phyloP scores from a whole-genome alignment of 176 grass and related monocot genomes.

The Zoysia pacifica region DNA sequence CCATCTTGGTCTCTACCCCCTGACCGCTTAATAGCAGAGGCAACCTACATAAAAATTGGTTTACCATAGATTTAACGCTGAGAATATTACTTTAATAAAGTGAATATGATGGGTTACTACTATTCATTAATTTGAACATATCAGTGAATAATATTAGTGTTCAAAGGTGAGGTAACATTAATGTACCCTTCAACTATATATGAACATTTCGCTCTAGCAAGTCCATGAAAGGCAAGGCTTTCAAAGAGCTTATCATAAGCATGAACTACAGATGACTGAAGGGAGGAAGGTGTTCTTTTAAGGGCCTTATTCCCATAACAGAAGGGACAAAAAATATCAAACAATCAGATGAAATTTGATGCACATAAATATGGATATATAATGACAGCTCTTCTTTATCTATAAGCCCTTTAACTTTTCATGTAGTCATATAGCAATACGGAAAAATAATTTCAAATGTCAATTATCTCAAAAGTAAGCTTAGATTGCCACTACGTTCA shows the following conservation, averaged over 20 bases:
- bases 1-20: constrained; percentile 45
- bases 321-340: neutral
- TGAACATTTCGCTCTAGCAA: neutral
- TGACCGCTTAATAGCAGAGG: constrained; percentile 56
- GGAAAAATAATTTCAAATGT: constrained; percentile 5
- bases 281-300: neutral
- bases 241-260: constrained; percentile 1
- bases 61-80: neutral
- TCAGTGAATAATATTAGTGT: neutral
- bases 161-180: neutral
- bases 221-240: neutral
- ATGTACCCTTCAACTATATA: neutral
- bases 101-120: neutral
- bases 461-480: neutral
- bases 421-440: neutral
- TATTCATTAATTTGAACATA: neutral
- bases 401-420: neutral
- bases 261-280: neutral
- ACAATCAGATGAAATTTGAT: neutral
- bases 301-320: no score
- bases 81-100: neutral
- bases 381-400: neutral
- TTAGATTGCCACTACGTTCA: neutral
- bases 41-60: constrained; percentile 47
- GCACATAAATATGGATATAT: neutral